Conservation (phyloP, 2,329 filamentous ascomycete species). For the Elsinoe fawcettii region DNA sequence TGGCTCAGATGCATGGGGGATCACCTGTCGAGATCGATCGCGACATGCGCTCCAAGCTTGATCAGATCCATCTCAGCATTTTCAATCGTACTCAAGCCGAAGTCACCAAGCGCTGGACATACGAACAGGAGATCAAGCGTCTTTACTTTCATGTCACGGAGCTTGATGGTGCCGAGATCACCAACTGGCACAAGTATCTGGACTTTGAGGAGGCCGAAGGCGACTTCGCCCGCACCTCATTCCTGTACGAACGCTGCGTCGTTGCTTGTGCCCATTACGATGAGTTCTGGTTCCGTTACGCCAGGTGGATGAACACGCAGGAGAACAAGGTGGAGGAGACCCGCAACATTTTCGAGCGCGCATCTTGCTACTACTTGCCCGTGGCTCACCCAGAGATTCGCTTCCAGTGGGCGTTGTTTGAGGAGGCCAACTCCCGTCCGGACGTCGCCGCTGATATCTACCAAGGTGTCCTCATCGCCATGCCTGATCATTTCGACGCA, state of each 20-base stretch:
- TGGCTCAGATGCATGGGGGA: constrained; percentile 54
- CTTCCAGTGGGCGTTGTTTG: constrained; percentile 88
- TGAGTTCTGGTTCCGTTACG: constrained; percentile 97
- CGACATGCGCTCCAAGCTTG: constrained; percentile 71
- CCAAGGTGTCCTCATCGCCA: constrained; percentile 63
- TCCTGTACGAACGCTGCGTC: constrained; percentile 88
- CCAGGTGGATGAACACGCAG: constrained; percentile 83
- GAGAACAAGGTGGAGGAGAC: constrained; percentile 77
- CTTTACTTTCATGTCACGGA: constrained; percentile 96
- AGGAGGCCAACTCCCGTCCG: constrained; percentile 71
- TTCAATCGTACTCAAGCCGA: constrained; percentile 79
- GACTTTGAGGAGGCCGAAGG: constrained; percentile 90
- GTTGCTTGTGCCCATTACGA: constrained; percentile 93
- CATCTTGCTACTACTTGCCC: constrained; percentile 76
- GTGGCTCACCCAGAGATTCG: constrained; percentile 77
- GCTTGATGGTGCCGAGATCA: constrained; percentile 73
- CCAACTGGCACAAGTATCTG: constrained; percentile 91
- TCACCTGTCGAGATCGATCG: constrained; percentile 74
- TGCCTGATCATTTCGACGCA: constrained; percentile 79
- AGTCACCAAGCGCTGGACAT: constrained; percentile 88
- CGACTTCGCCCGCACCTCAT: constrained; percentile 64
- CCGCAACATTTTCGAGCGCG: constrained; percentile 83
- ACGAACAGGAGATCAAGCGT: constrained; percentile 87
- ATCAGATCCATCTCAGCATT: constrained; percentile 69
- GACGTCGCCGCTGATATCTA: constrained; percentile 81